These are phyloP conservation scores for Geranium brycei DNA, from an alignment of 345 rosid species.

Conservation along the genomic window DNA sequence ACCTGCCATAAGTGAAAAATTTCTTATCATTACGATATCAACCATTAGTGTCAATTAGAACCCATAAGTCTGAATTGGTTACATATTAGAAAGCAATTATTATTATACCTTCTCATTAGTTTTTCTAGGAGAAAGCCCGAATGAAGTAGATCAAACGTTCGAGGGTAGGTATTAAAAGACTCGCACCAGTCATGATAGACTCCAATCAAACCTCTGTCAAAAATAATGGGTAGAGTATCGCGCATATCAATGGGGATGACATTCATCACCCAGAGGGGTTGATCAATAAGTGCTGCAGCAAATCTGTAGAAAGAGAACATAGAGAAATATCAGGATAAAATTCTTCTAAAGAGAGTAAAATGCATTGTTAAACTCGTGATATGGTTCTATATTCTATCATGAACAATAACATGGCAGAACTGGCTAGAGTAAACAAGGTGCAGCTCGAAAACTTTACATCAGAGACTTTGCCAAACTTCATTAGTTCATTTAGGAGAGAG, in stretches of 20 bases:
- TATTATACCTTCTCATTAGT: constrained; percentile 37
- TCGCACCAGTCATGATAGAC: constrained; percentile 89
- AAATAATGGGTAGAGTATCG: constrained; percentile 57
- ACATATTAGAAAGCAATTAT: background rate
- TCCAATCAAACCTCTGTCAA: constrained; percentile 76
- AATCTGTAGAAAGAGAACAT: constrained; percentile 30
- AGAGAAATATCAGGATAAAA: background rate
- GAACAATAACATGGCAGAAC: no score
- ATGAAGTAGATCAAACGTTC: constrained; percentile 77
- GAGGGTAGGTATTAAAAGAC: constrained; percentile 70
- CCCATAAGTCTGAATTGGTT: background rate
- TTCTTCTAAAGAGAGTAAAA: no score
- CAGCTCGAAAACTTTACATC: background rate
- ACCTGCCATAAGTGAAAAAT: constrained; percentile 28
- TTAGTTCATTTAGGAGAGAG: background rate
- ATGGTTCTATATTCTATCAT: background rate
- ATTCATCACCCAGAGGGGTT: constrained; percentile 84
- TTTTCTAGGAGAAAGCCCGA: constrained; percentile 52
- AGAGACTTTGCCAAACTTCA: background rate
- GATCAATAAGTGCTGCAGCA: constrained; percentile 60
- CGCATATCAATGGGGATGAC: constrained; percentile 51
- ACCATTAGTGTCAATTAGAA: background rate
- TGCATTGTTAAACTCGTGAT: no score
- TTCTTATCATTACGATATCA: background rate
- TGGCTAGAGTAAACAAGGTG: background rate